These are phyloP conservation scores for Aureobasidium namibiae DNA, from an alignment of 2,329 filamentous ascomycete species.

Conservation along the genomic window DNA sequence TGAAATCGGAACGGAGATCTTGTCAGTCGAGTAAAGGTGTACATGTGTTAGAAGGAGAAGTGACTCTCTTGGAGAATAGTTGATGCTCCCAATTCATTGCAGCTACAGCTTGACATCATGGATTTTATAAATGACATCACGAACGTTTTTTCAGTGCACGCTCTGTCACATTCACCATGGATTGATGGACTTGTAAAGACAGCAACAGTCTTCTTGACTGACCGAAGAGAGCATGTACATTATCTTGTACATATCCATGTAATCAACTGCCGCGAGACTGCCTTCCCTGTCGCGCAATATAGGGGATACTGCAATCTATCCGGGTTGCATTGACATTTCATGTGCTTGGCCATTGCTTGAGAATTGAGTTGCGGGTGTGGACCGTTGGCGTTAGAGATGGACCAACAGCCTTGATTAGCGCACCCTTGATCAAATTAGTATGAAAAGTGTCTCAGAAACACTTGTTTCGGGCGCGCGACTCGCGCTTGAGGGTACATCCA, in stretches of 20 bases:
- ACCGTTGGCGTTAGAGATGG: constrained; percentile 6
- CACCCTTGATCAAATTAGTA: constrained; percentile 8
- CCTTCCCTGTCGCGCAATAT: background rate
- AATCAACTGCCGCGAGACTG: background rate
- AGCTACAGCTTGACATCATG: background rate
- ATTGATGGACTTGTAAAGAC: no score
- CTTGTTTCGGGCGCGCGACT: constrained; percentile 3
- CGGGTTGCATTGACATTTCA: constrained; percentile 1
- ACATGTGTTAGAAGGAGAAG: background rate
- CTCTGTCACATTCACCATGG: background rate
- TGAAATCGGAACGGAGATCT: background rate
- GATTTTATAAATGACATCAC: constrained; percentile 8
- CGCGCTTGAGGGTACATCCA: background rate
- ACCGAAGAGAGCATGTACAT: background rate
- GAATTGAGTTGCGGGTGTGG: constrained; percentile 3
- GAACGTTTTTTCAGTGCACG: background rate
- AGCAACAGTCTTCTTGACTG: background rate
- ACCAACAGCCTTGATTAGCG: constrained; percentile 1
- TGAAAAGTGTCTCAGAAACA: constrained; percentile 3
- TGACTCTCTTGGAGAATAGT: background rate
- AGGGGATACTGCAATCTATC: background rate
- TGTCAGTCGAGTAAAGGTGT: background rate
- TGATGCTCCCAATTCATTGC: background rate
- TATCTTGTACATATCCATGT: background rate
- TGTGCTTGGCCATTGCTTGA: constrained; percentile 2